phyloP scores from a whole-genome alignment of 1,139 yeast species.

The Keqinozyma sinolaborantium region DNA sequence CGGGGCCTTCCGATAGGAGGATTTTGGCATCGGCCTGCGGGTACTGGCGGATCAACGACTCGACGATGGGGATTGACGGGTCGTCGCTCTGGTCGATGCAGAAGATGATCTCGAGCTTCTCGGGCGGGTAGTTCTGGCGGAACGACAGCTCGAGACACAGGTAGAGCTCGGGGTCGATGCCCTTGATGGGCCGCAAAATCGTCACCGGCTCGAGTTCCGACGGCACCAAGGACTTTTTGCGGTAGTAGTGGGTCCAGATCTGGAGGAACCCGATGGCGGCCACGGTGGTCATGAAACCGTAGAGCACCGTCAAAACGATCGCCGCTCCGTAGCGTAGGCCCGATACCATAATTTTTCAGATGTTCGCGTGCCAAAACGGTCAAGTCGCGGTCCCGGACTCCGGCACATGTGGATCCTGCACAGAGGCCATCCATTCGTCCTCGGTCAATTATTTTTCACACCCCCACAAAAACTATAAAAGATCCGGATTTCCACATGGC shows the following conservation, averaged over 20 bases:
- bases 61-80: constrained; percentile 60
- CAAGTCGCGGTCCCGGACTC: background rate
- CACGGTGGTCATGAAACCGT: constrained; percentile 37
- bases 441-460: constrained; percentile 6
- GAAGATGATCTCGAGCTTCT: constrained; percentile 64
- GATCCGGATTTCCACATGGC: background rate
- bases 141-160: constrained; percentile 69
- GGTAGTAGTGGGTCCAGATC: constrained; percentile 34
- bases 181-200: constrained; percentile 79
- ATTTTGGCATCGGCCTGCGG: constrained; percentile 60
- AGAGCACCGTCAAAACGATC: background rate
- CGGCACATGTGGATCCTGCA: too few species aligned
- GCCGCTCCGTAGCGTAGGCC: constrained; percentile 1
- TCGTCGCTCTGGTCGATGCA: constrained; percentile 68
- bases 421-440: constrained; percentile 3
- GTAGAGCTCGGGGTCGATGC: constrained; percentile 73
- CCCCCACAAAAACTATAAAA: constrained; percentile 6
- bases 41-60: constrained; percentile 46
- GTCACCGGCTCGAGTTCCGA: constrained; percentile 60
- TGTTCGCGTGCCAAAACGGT: background rate
- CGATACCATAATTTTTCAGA: constrained; percentile 4
- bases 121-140: constrained; percentile 60
- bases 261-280: constrained; percentile 49
- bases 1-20: constrained; percentile 44
- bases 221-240: constrained; percentile 15